Conservation (phyloP, 225 moss, liverwort and hornwort genomes). For the Straminergon stramineum region DNA sequence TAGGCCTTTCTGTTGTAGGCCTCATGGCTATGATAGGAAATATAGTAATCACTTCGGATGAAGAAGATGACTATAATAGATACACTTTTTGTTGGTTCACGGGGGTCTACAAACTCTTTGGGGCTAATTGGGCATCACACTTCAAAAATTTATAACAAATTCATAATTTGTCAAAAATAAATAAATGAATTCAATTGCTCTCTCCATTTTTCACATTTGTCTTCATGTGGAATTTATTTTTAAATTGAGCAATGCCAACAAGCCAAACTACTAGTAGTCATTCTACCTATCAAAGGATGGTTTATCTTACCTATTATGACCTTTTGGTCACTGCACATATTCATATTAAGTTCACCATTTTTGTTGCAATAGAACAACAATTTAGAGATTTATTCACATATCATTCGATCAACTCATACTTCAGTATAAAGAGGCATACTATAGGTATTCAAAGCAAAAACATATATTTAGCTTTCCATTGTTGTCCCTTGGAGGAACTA, state of each 20-base stretch:
- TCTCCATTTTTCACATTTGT: neutral
- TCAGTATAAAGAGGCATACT: neutral
- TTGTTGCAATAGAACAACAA: neutral
- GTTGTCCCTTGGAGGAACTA: fast-evolving
- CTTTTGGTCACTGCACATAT: too few relatives aligned
- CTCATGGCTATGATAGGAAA: fast-evolving
- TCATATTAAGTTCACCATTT: neutral
- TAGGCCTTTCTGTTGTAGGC: fast-evolving
- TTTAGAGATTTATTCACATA: neutral
- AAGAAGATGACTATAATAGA: neutral
- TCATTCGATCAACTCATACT: neutral
- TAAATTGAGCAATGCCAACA: neutral
- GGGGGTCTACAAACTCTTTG: neutral
- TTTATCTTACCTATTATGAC: fast-evolving
- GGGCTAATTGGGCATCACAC: fast-evolving
- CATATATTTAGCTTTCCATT: neutral
- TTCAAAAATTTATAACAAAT: neutral
- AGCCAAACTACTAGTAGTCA: fast-evolving
- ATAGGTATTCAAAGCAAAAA: neutral
- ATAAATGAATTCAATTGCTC: too few relatives aligned
- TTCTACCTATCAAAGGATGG: fast-evolving
- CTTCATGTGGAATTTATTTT: neutral
- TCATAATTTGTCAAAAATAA: neutral
- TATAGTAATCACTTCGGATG: too few relatives aligned
- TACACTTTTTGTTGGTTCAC: fast-evolving